Evolutionary conservation across 257 asterid genomes (phyloP).

Genomic region (Solanum verrucosum): DNA sequence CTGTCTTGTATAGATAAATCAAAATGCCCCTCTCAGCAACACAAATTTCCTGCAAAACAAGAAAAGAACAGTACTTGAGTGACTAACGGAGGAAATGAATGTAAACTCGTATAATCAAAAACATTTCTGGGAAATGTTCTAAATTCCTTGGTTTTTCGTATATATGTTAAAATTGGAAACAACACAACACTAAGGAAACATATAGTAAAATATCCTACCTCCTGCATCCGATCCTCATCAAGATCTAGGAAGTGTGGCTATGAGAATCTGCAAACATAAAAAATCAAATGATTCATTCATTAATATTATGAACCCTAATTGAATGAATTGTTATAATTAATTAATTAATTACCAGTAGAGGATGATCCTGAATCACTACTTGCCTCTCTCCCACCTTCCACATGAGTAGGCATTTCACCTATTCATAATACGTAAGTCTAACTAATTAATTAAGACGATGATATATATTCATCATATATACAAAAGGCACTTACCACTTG

Average conservation of each 20-base stretch:
- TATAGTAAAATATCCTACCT: conserved; percentile 7
- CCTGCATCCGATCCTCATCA: conserved; percentile 7
- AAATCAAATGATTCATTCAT: too few relatives aligned
- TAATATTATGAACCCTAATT: too few relatives aligned
- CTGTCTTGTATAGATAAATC: too few relatives aligned
- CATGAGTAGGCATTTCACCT: background rate
- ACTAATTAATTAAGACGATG: background rate
- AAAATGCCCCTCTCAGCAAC: background rate
- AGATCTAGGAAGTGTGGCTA: conserved; percentile 27
- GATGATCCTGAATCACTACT: background rate
- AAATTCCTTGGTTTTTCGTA: background rate
- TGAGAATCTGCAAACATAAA: too few relatives aligned
- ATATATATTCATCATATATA: background rate
- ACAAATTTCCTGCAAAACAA: background rate
- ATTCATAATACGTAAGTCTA: too few relatives aligned
- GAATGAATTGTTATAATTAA: too few relatives aligned
- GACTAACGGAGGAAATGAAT: background rate
- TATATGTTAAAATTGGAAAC: background rate
- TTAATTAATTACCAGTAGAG: too few relatives aligned
- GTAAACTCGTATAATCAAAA: too few relatives aligned
- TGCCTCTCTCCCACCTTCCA: background rate
- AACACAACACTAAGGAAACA: background rate
- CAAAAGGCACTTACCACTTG: background rate
- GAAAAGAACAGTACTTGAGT: background rate
- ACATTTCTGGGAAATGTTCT: background rate